phyloP scores from a whole-genome alignment of 495 filamentous ascomycete genomes.

The Neurospora sp. region DNA sequence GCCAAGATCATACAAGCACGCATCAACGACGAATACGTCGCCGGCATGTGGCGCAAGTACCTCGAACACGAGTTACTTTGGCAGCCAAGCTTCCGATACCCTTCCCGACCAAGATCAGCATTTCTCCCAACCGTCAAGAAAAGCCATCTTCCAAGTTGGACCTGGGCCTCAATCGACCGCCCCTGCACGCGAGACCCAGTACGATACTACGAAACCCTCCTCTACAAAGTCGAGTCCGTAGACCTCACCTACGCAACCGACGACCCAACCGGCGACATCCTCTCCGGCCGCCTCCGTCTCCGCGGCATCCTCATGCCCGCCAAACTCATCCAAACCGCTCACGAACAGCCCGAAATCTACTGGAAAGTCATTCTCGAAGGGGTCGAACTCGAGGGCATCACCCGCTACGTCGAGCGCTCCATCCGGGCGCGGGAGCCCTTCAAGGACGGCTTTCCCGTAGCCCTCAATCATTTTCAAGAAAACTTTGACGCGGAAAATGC shows the following conservation, averaged over 20 bases:
- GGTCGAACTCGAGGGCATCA: not conserved
- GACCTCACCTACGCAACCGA: not conserved
- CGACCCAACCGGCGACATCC: not conserved
- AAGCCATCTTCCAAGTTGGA: not conserved
- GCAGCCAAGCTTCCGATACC: not conserved
- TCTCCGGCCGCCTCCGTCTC: not conserved
- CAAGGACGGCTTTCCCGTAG: not conserved
- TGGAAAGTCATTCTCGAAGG: not conserved
- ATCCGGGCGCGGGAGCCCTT: not conserved
- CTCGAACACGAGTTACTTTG: slow-evolving; percentile 4
- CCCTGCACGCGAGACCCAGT: not conserved
- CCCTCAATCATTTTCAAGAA: not conserved
- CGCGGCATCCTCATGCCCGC: not conserved
- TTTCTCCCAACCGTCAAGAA: not conserved
- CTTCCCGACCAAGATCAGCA: not conserved
- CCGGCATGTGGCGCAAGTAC: slow-evolving; percentile 3
- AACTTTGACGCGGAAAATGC: not conserved
- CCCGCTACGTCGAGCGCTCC: not conserved
- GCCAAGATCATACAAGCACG: not conserved
- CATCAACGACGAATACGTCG: slow-evolving; percentile 1
- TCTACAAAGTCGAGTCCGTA: not conserved
- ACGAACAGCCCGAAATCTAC: not conserved
- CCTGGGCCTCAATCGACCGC: not conserved
- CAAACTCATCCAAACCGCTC: not conserved
- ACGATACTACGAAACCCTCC: not conserved